Evolutionary conservation across 805 yeast genomes (phyloP), one percentile per base, ranked within the genome.

Genomic region (Ogataea methylovora): DNA sequence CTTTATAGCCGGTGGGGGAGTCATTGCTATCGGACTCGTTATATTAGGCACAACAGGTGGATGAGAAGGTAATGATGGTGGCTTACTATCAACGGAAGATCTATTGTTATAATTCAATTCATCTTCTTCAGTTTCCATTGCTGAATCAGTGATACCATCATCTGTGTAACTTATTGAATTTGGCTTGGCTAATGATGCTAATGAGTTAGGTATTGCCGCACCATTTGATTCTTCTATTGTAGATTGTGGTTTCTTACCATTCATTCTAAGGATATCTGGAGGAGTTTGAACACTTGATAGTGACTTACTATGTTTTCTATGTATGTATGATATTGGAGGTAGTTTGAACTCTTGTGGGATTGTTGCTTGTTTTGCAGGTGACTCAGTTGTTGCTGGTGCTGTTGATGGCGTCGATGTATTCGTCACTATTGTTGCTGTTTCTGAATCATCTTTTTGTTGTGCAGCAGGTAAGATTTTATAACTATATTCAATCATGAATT

Each of bases 401-500:
- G 28, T 30, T 11, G 37, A 15, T 6, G 30, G 13, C 2, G 23
- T 25, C 18, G 30, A 12, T 8, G 20, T 23, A 19, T 10, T 25
- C 16, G 26, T 21, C n/a, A 33, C 8, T 15, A 11, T 26, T 7
- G 25, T n/a, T 15, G 17, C 2, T 5, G 24, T 10, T 5, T 10
- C n/a, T 4, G 23, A 12, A 25, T 13, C 30, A 13, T 18, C 4
- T 9, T 12, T 16, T 24, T 27, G 8, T 33, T 54, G 55, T 12
- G 58, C 53, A 48, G 67, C 55, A 40, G 90, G 86, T 38, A 88
- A 62, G 29, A 90, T 67, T 53, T 79, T 76, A 53, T 82, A 80
- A 15, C 90, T 80, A 54, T 90, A 86, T 44, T 82, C 88, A 37
- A 90, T 84, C 62, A 92, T 69, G 44, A 90, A 87, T 51, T 88